A percentile compares a stretch with the other conserved stretches of the same genome.
Evolutionary conservation across 257 asterid genomes (phyloP).

Genomic region (Echium plantagineum): DNA sequence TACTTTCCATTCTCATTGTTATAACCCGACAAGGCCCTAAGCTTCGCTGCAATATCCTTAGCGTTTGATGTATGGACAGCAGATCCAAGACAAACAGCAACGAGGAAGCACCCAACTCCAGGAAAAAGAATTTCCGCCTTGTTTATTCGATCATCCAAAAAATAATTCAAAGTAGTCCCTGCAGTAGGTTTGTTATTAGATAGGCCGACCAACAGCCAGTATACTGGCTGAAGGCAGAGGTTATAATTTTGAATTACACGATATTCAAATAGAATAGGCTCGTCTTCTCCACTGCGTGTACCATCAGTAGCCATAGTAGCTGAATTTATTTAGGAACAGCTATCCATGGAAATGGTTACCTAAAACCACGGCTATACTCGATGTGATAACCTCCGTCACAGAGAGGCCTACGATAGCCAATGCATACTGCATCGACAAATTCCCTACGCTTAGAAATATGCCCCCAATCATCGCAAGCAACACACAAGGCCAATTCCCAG

Average conservation of each 20-base stretch:
- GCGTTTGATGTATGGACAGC: conserved; percentile 34
- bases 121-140: conserved; percentile 41
- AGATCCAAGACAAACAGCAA: conserved; percentile 40
- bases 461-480: conserved; percentile 44
- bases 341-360: conserved; percentile 17
- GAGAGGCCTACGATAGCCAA: conserved; percentile 46
- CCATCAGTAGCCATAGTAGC: background rate
- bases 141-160: conserved; percentile 32
- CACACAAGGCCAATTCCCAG: conserved; percentile 38
- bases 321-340: background rate
- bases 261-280: too few species aligned
- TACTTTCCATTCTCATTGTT: conserved; percentile 9
- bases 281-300: background rate
- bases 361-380: conserved; percentile 40
- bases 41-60: conserved; percentile 35
- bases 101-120: conserved; percentile 43
- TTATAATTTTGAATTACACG: background rate
- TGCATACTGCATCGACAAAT: conserved; percentile 37
- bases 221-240: too few species aligned
- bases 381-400: conserved; percentile 39
- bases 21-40: conserved; percentile 9
- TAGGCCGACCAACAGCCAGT: background rate
- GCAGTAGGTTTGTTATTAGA: conserved; percentile 2
- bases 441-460: conserved; percentile 30
- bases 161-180: conserved; percentile 42